Evolutionary conservation across 2,329 filamentous ascomycete genomes (phyloP).

Genomic region (Sclerotinia glacialis): DNA sequence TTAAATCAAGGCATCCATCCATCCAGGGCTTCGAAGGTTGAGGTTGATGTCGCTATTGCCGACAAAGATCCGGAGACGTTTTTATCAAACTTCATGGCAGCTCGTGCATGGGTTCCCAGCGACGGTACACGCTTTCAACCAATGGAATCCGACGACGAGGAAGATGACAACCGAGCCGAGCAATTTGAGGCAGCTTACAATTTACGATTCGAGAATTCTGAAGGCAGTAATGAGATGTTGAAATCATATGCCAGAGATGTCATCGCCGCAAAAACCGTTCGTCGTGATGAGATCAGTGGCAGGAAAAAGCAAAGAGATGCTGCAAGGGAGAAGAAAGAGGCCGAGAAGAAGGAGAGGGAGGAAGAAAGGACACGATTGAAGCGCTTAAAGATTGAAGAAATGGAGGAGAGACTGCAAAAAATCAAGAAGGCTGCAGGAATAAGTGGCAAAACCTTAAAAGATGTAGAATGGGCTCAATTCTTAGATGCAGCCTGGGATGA

Average conservation of each 20-base stretch:
- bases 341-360: conserved; percentile 70
- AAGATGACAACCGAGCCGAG: conserved; percentile 70
- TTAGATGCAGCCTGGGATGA: conserved; percentile 88
- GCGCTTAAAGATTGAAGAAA: conserved; percentile 86
- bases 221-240: conserved; percentile 81
- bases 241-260: conserved; percentile 87
- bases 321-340: conserved; percentile 74
- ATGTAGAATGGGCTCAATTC: conserved; percentile 81
- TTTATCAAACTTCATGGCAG: conserved; percentile 92
- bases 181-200: conserved; percentile 93
- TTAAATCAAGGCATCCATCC: conserved; percentile 54
- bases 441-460: conserved; percentile 60
- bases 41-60: conserved; percentile 67
- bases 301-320: conserved; percentile 76
- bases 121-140: conserved; percentile 68
- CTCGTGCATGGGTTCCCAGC: conserved; percentile 80
- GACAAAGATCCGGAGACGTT: conserved; percentile 89
- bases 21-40: conserved; percentile 51
- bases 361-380: conserved; percentile 80
- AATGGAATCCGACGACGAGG: conserved; percentile 85
- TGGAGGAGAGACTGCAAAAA: conserved; percentile 79
- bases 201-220: conserved; percentile 89
- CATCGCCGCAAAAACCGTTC: conserved; percentile 76
- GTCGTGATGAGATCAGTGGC: conserved; percentile 75
- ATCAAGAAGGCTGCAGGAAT: conserved; percentile 88